Percentiles rank a stretch among this genome's conserved stretches.
These are phyloP conservation scores for Populus euphratica DNA, from an alignment of 345 rosid genomes.

Conservation along the genomic window DNA sequence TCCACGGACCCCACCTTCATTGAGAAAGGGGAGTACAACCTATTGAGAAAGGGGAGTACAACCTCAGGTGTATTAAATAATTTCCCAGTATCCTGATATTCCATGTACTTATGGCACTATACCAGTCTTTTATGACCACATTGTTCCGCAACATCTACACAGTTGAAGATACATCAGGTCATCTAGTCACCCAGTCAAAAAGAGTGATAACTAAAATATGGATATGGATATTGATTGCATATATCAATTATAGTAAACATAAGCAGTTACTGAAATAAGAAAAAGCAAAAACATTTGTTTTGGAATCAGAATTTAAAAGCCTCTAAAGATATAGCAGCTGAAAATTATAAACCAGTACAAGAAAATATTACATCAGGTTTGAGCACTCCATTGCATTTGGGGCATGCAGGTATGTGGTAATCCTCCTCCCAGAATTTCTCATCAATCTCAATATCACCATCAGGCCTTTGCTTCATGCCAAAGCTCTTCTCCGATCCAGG, in stretches of 20 bases:
- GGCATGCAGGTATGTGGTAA: constrained; percentile 72
- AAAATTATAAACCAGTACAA: neutral
- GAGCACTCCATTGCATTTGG: constrained; percentile 69
- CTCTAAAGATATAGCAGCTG: neutral
- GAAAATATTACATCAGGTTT: constrained; percentile 69
- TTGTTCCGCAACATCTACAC: neutral
- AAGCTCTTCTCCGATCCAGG: constrained; percentile 88
- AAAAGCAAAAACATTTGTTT: neutral
- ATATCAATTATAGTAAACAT: neutral
- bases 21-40: too few relatives aligned
- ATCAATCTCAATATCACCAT: constrained; percentile 92
- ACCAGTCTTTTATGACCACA: too few relatives aligned
- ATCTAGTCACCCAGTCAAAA: neutral
- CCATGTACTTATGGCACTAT: too few relatives aligned
- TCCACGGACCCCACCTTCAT: too few relatives aligned
- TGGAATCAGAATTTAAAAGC: constrained; percentile 3
- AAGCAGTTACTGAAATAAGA: neutral
- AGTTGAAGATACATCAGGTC: neutral
- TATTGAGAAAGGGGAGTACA: too few relatives aligned
- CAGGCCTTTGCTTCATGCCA: constrained; percentile 97
- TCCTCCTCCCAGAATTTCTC: constrained; percentile 96
- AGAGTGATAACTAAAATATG: neutral
- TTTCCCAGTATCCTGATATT: too few relatives aligned
- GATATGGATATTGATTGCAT: neutral
- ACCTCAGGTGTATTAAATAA: too few relatives aligned